Base-by-base conservation (phyloP, 208 protist species). In the Wallacemonas collosoma region DNA sequence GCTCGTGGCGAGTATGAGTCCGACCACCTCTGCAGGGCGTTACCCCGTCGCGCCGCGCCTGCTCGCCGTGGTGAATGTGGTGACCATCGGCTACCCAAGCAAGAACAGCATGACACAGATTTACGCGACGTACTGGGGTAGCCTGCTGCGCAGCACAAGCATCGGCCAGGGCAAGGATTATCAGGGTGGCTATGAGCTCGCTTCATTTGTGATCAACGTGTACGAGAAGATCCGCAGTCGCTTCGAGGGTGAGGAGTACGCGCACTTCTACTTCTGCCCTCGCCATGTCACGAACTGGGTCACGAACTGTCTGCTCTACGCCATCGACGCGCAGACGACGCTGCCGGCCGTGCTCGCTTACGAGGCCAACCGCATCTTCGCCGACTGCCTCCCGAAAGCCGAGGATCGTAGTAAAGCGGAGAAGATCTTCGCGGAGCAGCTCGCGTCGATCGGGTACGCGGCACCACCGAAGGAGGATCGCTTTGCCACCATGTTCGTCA, bases 191-290 rank as follows among this genome's bases (percentile, higher is more conserved):
- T 70, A 76, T 26, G 86, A 90, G 65, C 88, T 99, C 12, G 93
- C 98, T 1, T 69, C 90, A 58, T 95, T 96, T 73, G 93, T 99
- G 78, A 80, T 99, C 38, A 87, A 88, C 53, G 86, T 99, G 36
- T 99, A 98, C 84, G 92, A 98, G 26, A 89, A 89, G 55, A 87
- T 99, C 43, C 75, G 87, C 15, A 63, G 72, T 38, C 80, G 86
- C 56, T 99, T 99, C 77, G 94, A 96, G 45, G 87, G 93, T 11
- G 97, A 99, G 72, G 94, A 96, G 80, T 88, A 98, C 69, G 84
- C 90, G 15, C 98, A 99, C 76, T 99, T 98, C 80, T 68, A 97
- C 58, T 99, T 99, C 81, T 98, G 94, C 66, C 98, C 98, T 5
- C 91, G 98, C 40, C 96, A 98, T 72, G 76, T 99, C 26, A 99